phyloP scores from a whole-genome alignment of 345 rosid species.

The Ailanthus altissimus region DNA sequence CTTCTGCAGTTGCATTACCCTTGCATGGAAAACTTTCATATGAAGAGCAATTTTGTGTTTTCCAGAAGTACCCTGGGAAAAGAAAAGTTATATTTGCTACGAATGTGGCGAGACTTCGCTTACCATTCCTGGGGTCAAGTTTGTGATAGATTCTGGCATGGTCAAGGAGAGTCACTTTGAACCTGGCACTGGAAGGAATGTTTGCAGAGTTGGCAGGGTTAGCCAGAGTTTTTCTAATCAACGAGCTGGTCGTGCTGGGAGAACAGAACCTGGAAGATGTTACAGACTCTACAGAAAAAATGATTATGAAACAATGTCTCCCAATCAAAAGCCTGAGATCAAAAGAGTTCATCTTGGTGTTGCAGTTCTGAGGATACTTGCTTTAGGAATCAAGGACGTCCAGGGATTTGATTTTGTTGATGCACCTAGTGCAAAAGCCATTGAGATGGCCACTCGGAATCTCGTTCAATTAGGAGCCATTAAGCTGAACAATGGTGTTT shows the following conservation, averaged over 20 bases:
- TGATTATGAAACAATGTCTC: slow-evolving; percentile 59
- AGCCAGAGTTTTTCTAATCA: slow-evolving; percentile 89
- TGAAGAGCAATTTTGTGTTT: slow-evolving; percentile 71
- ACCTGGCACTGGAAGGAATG: slow-evolving; percentile 75
- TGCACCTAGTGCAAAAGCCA: slow-evolving; percentile 69
- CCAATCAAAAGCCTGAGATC: slow-evolving; percentile 84
- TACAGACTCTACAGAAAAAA: slow-evolving; percentile 64
- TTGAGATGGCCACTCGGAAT: slow-evolving; percentile 70
- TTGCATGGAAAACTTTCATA: slow-evolving; percentile 83
- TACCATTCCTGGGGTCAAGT: slow-evolving; percentile 92
- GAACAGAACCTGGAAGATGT: slow-evolving; percentile 88
- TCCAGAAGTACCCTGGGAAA: slow-evolving; percentile 57
- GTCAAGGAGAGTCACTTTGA: slow-evolving; percentile 79
- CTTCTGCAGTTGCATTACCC: slow-evolving; percentile 63
- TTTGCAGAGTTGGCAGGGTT: slow-evolving; percentile 68
- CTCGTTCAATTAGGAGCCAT: slow-evolving; percentile 82
- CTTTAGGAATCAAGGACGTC: slow-evolving; percentile 62
- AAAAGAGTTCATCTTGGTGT: slow-evolving; percentile 89
- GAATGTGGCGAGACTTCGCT: slow-evolving; percentile 95
- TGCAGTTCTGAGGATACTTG: slow-evolving; percentile 82
- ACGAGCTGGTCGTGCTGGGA: slow-evolving; percentile 98
- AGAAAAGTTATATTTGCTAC: slow-evolving; percentile 91
- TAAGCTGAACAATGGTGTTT: slow-evolving; percentile 38
- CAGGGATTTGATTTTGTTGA: slow-evolving; percentile 81
- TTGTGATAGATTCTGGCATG: slow-evolving; percentile 86